Evolutionary conservation across 1,284 basidiomycete species (phyloP), one percentile per base, ranked within the genome.

Genomic region (Ceratobasidium sp.): DNA sequence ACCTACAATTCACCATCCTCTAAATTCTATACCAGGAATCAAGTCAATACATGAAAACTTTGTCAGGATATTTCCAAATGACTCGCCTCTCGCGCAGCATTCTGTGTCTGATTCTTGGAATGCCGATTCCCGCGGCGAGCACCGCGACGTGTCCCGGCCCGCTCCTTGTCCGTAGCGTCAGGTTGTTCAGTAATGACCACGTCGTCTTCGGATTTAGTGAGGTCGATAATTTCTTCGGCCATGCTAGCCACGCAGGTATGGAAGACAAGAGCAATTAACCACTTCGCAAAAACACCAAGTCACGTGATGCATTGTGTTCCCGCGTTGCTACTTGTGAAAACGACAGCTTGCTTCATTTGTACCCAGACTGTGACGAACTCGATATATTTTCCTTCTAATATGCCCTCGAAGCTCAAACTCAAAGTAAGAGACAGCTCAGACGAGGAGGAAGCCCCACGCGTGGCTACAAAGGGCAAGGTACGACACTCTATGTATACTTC

Each of bases 391-490:
- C n/a, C n/a, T n/a, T n/a, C n/a, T n/a, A n/a, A 12, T 4, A 65
- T 65, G 62, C 47, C 49, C 35, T 29, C 34, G n/a, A 65, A 29
- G 43, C n/a, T 49, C 25, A 65, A 42, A n/a, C 34, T 43, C 22
- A 52, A 53, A 31, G 31, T 50, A 2, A 53, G 29, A 8, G 25
- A 27, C 7, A 31, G n/a, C 22, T 52, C 47, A 5, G 58, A 62
- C 31, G 62, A 65, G 22, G 62, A 65, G 27, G 25, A 65, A 13
- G 40, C 49, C 20, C 25, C 47, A 13, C 62, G 49, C 10, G 58
- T 50, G 58, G 62, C 62, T 65, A 40, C 49, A 29, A 65, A 42
- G 49, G 50, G 62, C 62, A 65, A 65, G 38, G 62, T 53, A 65
- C 20, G 32, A 4, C 7, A 6, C 45, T 47, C 45, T 8, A 15